Evolutionary conservation across 805 yeast genomes (phyloP).

Genomic region (Metschnikowia cerradonensis): DNA sequence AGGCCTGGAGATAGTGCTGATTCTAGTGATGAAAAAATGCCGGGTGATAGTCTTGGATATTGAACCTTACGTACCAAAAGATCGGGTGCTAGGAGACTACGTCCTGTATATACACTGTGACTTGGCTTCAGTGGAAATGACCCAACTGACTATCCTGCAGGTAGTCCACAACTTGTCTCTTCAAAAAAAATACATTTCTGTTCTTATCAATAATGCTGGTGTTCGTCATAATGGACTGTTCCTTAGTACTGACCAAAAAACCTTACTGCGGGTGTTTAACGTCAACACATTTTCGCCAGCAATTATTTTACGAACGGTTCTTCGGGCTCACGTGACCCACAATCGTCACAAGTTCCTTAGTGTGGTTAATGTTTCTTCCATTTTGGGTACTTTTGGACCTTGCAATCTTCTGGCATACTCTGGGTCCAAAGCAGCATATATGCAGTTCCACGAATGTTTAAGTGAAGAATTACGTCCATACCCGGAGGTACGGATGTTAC

Average conservation of each 20-base stretch:
- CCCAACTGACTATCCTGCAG: conserved; percentile 14
- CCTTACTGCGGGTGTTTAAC: conserved; percentile 24
- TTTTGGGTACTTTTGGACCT: conserved; percentile 49
- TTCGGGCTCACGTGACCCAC: conserved; percentile 19
- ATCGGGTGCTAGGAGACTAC: conserved; percentile 9
- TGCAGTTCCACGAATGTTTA: conserved; percentile 44
- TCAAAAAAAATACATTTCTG: conserved; percentile 19
- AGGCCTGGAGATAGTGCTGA: conserved; percentile 39
- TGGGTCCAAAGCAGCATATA: conserved; percentile 45
- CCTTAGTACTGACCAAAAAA: conserved; percentile 18
- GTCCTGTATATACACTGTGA: conserved; percentile 25
- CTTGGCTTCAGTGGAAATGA: conserved; percentile 17
- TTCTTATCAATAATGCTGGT: conserved; percentile 50
- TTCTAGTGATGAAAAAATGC: conserved; percentile 16
- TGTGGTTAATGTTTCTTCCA: conserved; percentile 43
- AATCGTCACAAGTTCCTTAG: conserved; percentile 20
- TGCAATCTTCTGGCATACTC: conserved; percentile 44
- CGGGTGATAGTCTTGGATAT: conserved; percentile 33
- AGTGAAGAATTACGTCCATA: conserved; percentile 31
- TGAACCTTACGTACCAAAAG: neutral
- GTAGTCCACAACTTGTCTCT: conserved; percentile 8
- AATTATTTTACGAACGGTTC: conserved; percentile 21
- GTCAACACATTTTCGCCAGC: conserved; percentile 33
- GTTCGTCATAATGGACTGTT: conserved; percentile 34
- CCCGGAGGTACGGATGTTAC: conserved; percentile 28